Evolutionary conservation across 73 alveolate species (phyloP), one percentile per base, ranked within the genome.

Genomic region (Tetrahymena borealis): DNA sequence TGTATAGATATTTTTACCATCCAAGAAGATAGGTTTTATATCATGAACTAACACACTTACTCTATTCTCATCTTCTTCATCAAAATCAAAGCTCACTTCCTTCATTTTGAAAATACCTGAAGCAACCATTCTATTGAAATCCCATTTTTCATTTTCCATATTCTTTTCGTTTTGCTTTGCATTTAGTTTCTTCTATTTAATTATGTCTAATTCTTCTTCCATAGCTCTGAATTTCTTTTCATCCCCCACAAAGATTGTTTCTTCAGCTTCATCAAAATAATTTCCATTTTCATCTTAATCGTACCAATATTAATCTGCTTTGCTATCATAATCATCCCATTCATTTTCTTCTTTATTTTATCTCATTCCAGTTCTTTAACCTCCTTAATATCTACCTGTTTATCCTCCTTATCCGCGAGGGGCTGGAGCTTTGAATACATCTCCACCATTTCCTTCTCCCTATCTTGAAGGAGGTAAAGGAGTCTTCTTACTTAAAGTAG

Each of bases 11-110:
- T 97, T 97, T 40, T 99, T 94, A 10, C 99, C 99, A 78, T 99
- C 99, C 38, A 99, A 96, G 96, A 99, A 99, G 15, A 99, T 99
- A 4, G 99, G 99, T 93, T 99, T 98, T 36, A 97, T 96, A 91
- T 99, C 99, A 90, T 99, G 99, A 4, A 98, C 99, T 97, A 97
- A 96, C 12, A 99, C 96, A 36, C 97, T 91, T 38, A 99, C 99
- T 91, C 99, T 94, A 93, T 97, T 96, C 79, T 98, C 99, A 41
- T 99, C 99, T 28, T 97, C 99, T 90, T 98, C 99, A 90, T 97
- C 95, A 39, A 90, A 91, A 40, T 92, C 95, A 40, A 91, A 94
- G 39, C 93, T 94, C 10, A 78, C 90, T 32, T 96, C 98, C 78
- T 95, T 96, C 93, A 93, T 91, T 77, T 92, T 95, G 43, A 98